Evolutionary conservation across 129 eudicot species (phyloP).

Genomic region (Flaveria brownii): DNA sequence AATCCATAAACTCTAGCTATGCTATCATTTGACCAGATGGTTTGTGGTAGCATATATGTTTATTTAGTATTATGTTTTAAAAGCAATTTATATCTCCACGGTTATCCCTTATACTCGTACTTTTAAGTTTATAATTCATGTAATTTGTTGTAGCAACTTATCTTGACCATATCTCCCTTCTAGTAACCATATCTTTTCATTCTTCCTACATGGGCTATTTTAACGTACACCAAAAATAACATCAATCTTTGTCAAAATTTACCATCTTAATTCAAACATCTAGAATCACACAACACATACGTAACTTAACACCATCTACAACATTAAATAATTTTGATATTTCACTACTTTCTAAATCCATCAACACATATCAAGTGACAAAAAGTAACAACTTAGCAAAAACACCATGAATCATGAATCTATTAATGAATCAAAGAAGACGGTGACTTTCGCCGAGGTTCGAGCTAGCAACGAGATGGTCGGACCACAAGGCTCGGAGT

Average conservation of each 20-base stretch:
- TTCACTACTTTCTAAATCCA: not conserved
- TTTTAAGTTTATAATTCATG: too few relatives aligned
- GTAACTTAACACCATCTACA: not conserved
- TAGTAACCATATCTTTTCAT: not conserved
- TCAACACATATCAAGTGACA: not conserved
- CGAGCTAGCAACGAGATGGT: not conserved
- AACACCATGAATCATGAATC: not conserved
- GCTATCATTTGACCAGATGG: too few relatives aligned
- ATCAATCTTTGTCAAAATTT: conserved; percentile 20
- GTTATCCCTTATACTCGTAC: too few relatives aligned
- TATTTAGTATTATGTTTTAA: too few relatives aligned
- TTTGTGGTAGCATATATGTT: too few relatives aligned
- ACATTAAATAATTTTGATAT: not conserved
- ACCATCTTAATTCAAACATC: conserved; percentile 7
- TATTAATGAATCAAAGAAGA: conserved; percentile 18
- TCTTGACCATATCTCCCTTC: not conserved
- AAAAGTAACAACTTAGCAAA: not conserved
- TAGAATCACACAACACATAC: conserved; percentile 15
- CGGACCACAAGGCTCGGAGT: too few relatives aligned
- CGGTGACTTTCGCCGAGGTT: conserved; percentile 4
- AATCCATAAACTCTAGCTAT: too few relatives aligned
- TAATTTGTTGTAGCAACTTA: not conserved
- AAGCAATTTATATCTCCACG: too few relatives aligned
- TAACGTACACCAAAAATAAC: not conserved
- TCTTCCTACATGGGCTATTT: conserved; percentile 6